Base-by-base conservation (phyloP, 1,284 basidiomycete species). In the Dichomitus squalens region DNA sequence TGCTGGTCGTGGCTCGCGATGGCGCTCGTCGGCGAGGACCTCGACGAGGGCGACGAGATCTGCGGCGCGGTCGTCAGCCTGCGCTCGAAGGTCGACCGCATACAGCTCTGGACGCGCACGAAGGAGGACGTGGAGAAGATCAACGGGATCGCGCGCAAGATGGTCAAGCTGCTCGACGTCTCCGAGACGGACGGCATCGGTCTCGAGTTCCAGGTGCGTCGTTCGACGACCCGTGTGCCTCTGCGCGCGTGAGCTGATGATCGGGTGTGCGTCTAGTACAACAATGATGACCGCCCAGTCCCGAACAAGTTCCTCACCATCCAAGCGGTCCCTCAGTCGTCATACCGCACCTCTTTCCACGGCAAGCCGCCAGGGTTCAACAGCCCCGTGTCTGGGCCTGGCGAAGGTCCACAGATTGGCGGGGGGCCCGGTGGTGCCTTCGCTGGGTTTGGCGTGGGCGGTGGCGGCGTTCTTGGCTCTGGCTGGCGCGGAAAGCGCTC, bases 1-100 rank as follows among this genome's bases (percentile, higher is more conserved):
- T 92, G 87, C 73, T 98, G 95, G 95, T 83, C 84, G 50, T 96
- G 91, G 86, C 79, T 97, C 33, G 88, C 92, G 14, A 91, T 97
- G 86, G 93, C 90, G 0, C 80, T 97, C 25, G 90, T 97, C 6
- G 95, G 95, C 2, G 91, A 97, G 73, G 87, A 95, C 68, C 73
- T 97, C 43, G 95, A 97, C 70, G 91, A 92, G 20, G 83, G 84
- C 18, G 90, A 96, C 69, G 87, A 92, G 66, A 89, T 96, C 55
- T 95, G 93, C 66, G 95, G 93, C 31, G 91, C 93, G 0, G 95
- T 98, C 20, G 93, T 96, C 52, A 93, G 91, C 64, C 76, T 94
- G 66, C 82, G 93, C 63, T 88, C 86, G 59, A 93, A 94, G 73
- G 88, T 95, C 46, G 93, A 96, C 72, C 79, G 95, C 46, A 93